Conservation (phyloP, 495 filamentous ascomycete species). For the Penicillium cinerascens region DNA sequence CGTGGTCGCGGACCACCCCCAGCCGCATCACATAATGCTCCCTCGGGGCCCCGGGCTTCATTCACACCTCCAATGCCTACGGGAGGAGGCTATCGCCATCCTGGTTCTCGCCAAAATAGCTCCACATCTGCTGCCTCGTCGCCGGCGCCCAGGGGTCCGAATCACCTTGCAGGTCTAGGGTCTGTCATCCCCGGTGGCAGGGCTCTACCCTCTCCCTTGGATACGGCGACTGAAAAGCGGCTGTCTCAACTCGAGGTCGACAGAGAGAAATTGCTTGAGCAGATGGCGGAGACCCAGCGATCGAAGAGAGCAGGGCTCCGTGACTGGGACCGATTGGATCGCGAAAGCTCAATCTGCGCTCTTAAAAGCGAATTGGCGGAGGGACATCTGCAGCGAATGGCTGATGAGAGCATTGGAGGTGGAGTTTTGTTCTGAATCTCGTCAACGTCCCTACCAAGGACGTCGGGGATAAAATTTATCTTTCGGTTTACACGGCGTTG, state of each 20-base stretch:
- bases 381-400: constrained; percentile 53
- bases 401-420: constrained; percentile 49
- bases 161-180: constrained; percentile 50
- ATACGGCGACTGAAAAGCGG: constrained; percentile 43
- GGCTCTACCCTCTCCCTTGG: constrained; percentile 33
- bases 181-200: constrained; percentile 52
- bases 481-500: not conserved
- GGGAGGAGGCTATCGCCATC: constrained; percentile 34
- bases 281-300: constrained; percentile 53
- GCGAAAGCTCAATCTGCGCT: constrained; percentile 56
- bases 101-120: constrained; percentile 48
- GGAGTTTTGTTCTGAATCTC: constrained; percentile 40
- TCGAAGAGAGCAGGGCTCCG: constrained; percentile 47
- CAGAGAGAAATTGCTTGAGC: constrained; percentile 50
- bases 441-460: not conserved
- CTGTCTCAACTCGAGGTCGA: constrained; percentile 53
- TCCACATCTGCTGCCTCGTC: constrained; percentile 46
- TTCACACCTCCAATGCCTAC: constrained; percentile 24
- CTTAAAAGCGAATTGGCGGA: constrained; percentile 61
- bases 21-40: constrained; percentile 30
- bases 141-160: constrained; percentile 48
- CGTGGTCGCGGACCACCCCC: constrained; percentile 36
- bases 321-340: constrained; percentile 58
- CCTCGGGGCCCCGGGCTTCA: constrained; percentile 43
- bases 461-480: not conserved